Evolutionary conservation across 345 rosid species (phyloP), one percentile per base, ranked within the genome.

Genomic region (Corchorus capsularis): DNA sequence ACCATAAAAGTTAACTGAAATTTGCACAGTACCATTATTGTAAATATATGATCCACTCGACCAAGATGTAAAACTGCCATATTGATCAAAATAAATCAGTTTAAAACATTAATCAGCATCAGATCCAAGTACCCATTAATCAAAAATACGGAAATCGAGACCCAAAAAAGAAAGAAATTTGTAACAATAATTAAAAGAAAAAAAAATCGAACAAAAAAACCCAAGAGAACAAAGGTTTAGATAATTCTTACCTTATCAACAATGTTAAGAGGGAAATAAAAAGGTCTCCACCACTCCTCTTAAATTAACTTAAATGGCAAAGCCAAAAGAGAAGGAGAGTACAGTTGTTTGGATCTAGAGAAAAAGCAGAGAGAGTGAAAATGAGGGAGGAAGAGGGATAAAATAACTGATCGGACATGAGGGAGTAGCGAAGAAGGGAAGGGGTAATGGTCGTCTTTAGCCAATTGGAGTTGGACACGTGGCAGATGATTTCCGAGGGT

Each of bases 351-450:
- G 84, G 87, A 86, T 87, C 84, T 45, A 49, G 46, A 80, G 76
- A 67, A 72, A 70, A 27, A 62, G 37, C 12, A 60, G 69, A 72
- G 63, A 76, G 63, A 67, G 63, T 20, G 41, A 57, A 0, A 17
- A 15, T 13, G 32, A 50, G 66, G 41, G 39, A 41, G 20, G 71
- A 20, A 71, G 56, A 47, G 64, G 71, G 71, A 73, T 63, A 80
- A 78, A 52, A 49, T 16, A 87, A 80, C 83, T 43, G 81, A 75
- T 78, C 90, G 83, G 77, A 79, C 20, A 80, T 63, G 73, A 71
- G 77, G 12, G 73, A 35, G 59, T 4, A 8, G 19, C 69, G 35
- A 52, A 50, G 78, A 50, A 47, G 20, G 19, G 39, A 45, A 75
- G 13, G 76, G 68, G 78, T 6, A 57, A 75, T 76, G 66, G 66